Percentiles rank a stretch among this genome's conserved stretches.
Conservation (phyloP, 768 basidiomycete species). For the Suillus bovinus region DNA sequence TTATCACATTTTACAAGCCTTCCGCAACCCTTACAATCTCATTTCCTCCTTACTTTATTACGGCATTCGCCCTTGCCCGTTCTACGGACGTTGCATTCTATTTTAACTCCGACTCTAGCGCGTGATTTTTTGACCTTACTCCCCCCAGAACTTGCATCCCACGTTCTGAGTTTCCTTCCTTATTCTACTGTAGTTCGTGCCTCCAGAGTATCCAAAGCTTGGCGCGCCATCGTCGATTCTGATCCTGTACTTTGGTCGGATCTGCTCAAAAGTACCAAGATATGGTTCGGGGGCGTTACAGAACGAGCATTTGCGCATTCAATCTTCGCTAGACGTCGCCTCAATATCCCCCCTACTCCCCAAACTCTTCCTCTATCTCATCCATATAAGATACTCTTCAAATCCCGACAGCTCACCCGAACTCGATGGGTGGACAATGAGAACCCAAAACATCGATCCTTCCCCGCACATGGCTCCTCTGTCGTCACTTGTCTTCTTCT, state of each 20-base stretch:
- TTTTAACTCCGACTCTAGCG: constrained; percentile 87
- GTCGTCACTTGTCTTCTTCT: constrained; percentile 97
- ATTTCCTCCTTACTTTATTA: constrained; percentile 89
- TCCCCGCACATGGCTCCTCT: constrained; percentile 84
- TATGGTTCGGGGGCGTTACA: constrained; percentile 88
- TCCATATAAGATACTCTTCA: constrained; percentile 92
- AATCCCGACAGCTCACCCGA: constrained; percentile 80
- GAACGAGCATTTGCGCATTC: constrained; percentile 79
- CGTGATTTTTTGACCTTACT: constrained; percentile 93
- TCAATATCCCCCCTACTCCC: constrained; percentile 38
- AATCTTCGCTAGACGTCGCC: constrained; percentile 61
- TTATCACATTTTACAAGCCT: constrained; percentile 79
- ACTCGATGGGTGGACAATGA: constrained; percentile 78
- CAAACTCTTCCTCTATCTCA: constrained; percentile 70
- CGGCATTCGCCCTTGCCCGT: constrained; percentile 92
- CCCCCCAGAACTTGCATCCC: constrained; percentile 90
- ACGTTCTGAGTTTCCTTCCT: constrained; percentile 83
- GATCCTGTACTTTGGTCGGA: constrained; percentile 91
- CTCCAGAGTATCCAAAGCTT: constrained; percentile 84
- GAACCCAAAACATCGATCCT: constrained; percentile 74
- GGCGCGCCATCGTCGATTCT: constrained; percentile 90
- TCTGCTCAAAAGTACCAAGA: constrained; percentile 75
- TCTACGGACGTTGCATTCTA: constrained; percentile 83
- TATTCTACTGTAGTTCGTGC: constrained; percentile 82
- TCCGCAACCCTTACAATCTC: constrained; percentile 84